Evolutionary conservation across 2,329 filamentous ascomycete species (phyloP).

Genomic region (Ophiostoma sp.): DNA sequence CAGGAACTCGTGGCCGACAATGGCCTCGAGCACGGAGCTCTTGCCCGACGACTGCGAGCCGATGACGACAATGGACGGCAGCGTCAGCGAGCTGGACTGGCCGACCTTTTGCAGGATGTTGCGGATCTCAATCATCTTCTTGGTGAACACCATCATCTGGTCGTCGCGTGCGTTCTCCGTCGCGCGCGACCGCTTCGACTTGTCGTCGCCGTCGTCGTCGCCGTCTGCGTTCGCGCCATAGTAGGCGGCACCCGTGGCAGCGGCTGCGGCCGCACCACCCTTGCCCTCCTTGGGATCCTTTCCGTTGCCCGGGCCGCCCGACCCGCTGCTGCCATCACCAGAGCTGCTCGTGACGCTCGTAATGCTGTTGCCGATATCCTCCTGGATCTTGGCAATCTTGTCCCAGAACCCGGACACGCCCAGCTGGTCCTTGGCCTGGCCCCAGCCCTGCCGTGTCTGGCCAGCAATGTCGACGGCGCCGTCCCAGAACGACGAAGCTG

Average conservation of each 20-base stretch:
- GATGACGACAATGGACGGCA: conserved; percentile 98
- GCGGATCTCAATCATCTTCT: conserved; percentile 99
- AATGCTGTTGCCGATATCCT: conserved; percentile 50
- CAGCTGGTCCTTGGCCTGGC: conserved; percentile 72
- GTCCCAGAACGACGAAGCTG: conserved; percentile 65
- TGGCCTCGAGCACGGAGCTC: conserved; percentile 92
- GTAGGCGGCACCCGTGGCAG: conserved; percentile 65
- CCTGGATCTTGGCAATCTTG: conserved; percentile 59
- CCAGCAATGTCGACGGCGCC: conserved; percentile 68
- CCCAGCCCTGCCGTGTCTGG: conserved; percentile 75
- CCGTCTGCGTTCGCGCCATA: conserved; percentile 65
- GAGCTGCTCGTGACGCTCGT: conserved; percentile 38
- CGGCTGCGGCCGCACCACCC: conserved; percentile 50
- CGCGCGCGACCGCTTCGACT: conserved; percentile 36
- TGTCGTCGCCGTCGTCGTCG: conserved; percentile 16
- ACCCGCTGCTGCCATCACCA: conserved; percentile 36
- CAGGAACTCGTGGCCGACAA: conserved; percentile 95
- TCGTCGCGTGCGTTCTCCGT: conserved; percentile 76
- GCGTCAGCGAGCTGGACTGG: conserved; percentile 78
- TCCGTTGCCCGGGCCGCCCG: conserved; percentile 37
- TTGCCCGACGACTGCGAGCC: conserved; percentile 98
- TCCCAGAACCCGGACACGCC: conserved; percentile 72
- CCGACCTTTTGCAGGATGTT: conserved; percentile 86
- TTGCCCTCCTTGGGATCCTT: conserved; percentile 55
- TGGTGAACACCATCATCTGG: conserved; percentile 98